Evolutionary conservation across 148 eudicot species (phyloP).

Genomic region (Heliamphora exappendiculata): DNA sequence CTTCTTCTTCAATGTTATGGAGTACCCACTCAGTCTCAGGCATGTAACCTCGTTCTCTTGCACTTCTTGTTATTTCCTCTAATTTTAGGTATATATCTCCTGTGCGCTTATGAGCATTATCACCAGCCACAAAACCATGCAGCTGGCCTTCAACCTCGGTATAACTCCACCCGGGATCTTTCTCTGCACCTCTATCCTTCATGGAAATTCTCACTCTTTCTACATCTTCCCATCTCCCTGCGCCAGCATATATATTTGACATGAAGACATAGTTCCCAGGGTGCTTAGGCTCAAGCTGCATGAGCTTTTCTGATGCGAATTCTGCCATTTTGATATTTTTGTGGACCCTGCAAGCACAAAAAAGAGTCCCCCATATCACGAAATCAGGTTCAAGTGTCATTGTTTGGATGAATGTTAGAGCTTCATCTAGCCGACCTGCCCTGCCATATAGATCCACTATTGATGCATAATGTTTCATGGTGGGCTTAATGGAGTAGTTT

Average conservation of each 20-base stretch:
- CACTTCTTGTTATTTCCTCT: slow-evolving; percentile 46
- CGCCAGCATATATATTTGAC: slow-evolving; percentile 73
- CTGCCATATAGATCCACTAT: slow-evolving; percentile 69
- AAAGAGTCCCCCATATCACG: slow-evolving; percentile 69
- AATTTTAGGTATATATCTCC: slow-evolving; percentile 55
- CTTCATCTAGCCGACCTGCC: slow-evolving; percentile 56
- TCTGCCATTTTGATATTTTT: no score
- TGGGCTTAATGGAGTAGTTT: slow-evolving; percentile 41
- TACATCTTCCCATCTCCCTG: slow-evolving; percentile 64
- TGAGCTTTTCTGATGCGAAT: no score
- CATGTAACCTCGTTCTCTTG: slow-evolving; percentile 59
- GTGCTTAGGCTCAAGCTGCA: slow-evolving; percentile 62
- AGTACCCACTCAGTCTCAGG: slow-evolving; percentile 59
- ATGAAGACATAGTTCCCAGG: slow-evolving; percentile 76
- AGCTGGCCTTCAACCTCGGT: slow-evolving; percentile 65
- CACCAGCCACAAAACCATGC: slow-evolving; percentile 74
- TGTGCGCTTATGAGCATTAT: slow-evolving; percentile 53
- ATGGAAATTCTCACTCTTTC: slow-evolving; percentile 48
- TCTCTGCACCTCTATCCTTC: slow-evolving; percentile 50
- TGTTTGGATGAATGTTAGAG: slow-evolving; percentile 45
- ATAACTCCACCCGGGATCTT: slow-evolving; percentile 64
- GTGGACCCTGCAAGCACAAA: slow-evolving; percentile 58
- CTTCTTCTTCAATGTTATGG: slow-evolving; percentile 83
- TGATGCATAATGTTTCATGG: slow-evolving; percentile 71
- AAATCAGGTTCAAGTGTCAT: slow-evolving; percentile 67